phyloP scores from a whole-genome alignment of 2,329 filamentous ascomycete genomes.

The Pseudonectria buxi region DNA sequence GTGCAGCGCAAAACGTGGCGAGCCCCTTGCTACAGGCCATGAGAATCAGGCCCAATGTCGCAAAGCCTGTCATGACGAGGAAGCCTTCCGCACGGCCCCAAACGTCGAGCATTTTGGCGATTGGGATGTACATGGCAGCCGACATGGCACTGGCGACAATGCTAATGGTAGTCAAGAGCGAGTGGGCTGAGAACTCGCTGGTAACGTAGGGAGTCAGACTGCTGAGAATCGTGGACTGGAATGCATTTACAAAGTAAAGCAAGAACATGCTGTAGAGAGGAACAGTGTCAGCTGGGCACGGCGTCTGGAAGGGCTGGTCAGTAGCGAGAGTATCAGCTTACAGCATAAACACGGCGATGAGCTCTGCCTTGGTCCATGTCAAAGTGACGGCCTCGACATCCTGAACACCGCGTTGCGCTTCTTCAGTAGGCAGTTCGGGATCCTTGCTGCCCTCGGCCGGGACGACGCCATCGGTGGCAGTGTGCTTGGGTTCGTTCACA shows the following conservation, averaged over 20 bases:
- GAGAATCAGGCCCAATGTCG: conserved; percentile 47
- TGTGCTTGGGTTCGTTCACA: conserved; percentile 9
- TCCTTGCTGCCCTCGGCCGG: conserved; percentile 6
- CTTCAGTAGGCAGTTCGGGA: conserved; percentile 10
- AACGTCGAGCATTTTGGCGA: conserved; percentile 56
- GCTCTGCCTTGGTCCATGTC: conserved; percentile 33
- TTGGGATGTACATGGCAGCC: conserved; percentile 55
- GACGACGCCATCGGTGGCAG: conserved; percentile 4
- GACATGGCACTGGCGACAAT: conserved; percentile 48
- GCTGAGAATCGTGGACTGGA: conserved; percentile 36
- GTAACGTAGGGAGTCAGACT: conserved; percentile 41
- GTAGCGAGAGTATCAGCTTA: conserved; percentile 12
- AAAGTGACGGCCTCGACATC: conserved; percentile 34
- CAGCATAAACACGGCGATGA: conserved; percentile 28
- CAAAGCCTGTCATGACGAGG: conserved; percentile 44
- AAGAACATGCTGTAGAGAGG: conserved; percentile 34
- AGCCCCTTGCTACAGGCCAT: conserved; percentile 49
- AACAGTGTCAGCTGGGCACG: conserved; percentile 1
- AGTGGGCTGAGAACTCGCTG: conserved; percentile 47
- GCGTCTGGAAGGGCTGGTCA: background rate
- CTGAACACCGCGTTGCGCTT: conserved; percentile 32
- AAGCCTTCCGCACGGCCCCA: conserved; percentile 58
- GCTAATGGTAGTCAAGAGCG: conserved; percentile 44
- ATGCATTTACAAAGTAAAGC: conserved; percentile 44
- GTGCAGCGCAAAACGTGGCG: conserved; percentile 43